phyloP scores from a whole-genome alignment of 1,284 basidiomycete species.

The Inonotus obliquus region DNA sequence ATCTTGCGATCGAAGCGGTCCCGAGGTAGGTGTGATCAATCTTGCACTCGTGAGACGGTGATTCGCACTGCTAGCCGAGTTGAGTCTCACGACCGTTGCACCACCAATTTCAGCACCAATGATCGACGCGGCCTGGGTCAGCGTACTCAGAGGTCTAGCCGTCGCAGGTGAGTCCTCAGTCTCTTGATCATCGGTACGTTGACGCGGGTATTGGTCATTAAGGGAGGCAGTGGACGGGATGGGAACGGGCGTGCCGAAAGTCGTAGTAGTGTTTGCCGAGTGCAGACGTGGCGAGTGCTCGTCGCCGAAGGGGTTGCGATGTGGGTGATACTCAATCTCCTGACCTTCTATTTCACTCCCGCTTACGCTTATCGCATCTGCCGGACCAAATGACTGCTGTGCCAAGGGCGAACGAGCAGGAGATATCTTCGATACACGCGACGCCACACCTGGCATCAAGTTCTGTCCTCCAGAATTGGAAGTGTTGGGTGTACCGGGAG shows the following conservation, averaged over 20 bases:
- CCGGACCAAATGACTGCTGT: constrained; percentile 65
- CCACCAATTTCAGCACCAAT: constrained; percentile 53
- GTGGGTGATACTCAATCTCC: constrained; percentile 17
- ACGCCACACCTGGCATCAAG: constrained; percentile 22
- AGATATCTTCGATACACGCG: constrained; percentile 37
- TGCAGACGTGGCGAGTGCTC: constrained; percentile 38
- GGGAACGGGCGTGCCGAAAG: constrained; percentile 33
- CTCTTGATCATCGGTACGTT: background rate
- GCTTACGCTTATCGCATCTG: constrained; percentile 42
- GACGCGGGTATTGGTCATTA: background rate
- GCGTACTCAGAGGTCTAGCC: constrained; percentile 51
- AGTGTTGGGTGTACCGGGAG: constrained; percentile 30
- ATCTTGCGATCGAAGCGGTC: constrained; percentile 2
- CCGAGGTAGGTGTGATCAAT: constrained; percentile 28
- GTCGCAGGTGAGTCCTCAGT: constrained; percentile 9
- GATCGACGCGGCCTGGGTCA: constrained; percentile 57
- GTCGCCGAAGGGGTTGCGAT: constrained; percentile 62
- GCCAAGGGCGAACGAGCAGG: constrained; percentile 60
- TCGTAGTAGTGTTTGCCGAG: constrained; percentile 37
- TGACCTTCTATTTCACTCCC: constrained; percentile 36
- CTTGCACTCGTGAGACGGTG: constrained; percentile 56
- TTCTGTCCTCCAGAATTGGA: constrained; percentile 15
- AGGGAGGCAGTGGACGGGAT: constrained; percentile 14
- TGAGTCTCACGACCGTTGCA: constrained; percentile 60
- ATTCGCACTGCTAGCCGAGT: constrained; percentile 39